Conservation (phyloP, 2,329 filamentous ascomycete species). For the Kalaharituber pfeilii region DNA sequence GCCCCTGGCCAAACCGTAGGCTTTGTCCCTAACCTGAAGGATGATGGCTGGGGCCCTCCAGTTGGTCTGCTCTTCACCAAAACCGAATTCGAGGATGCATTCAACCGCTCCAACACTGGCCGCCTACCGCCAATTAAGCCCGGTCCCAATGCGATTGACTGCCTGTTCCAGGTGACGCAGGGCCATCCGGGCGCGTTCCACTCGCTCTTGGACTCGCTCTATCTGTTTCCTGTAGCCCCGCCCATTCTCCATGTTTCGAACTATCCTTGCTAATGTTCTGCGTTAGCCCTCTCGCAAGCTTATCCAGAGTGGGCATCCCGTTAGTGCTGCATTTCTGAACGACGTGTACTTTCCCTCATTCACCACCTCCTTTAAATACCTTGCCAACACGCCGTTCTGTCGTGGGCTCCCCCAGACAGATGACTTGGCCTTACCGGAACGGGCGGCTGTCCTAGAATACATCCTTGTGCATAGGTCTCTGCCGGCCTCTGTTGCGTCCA, state of each 20-base stretch:
- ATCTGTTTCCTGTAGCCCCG: not conserved
- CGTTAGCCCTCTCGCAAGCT: not conserved
- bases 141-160: not conserved
- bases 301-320: too few species aligned
- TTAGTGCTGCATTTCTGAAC: too few species aligned
- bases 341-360: not conserved
- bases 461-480: not conserved
- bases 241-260: not conserved
- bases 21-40: not conserved
- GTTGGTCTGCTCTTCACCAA: not conserved
- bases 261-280: not conserved
- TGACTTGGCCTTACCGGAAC: not conserved
- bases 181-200: not conserved
- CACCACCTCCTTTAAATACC: not conserved
- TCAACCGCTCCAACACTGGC: not conserved
- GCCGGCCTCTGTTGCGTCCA: not conserved
- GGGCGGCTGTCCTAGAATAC: not conserved
- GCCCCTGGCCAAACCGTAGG: not conserved
- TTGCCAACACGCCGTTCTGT: not conserved
- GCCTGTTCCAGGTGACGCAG: not conserved
- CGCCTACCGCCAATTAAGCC: not conserved
- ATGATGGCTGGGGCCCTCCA: not conserved
- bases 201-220: not conserved
- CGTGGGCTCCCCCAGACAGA: not conserved
- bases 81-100: not conserved